Percentiles rank a stretch among this genome's conserved stretches.
These are phyloP conservation scores for Trametes hirsuta DNA, from an alignment of 1,284 basidiomycete genomes.

Conservation along the genomic window DNA sequence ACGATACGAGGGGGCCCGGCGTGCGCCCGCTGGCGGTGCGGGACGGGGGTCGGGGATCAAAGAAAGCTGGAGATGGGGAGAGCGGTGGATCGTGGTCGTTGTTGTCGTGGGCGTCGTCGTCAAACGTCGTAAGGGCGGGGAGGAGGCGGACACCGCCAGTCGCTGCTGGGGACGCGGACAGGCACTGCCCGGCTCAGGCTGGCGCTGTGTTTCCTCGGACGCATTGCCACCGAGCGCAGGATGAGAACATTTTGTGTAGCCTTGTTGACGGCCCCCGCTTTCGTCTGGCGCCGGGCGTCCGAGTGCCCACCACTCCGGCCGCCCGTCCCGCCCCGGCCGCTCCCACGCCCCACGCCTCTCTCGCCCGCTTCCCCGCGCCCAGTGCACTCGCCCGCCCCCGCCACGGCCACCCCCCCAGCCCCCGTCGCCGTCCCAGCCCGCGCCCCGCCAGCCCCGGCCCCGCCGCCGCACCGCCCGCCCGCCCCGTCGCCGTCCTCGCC, in stretches of 20 bases:
- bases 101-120: not conserved
- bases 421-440: not conserved
- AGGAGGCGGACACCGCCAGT: not conserved
- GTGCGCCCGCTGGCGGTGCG: constrained; percentile 8
- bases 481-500: not conserved
- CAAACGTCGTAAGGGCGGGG: constrained; percentile 6
- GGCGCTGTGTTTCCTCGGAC: constrained; percentile 4
- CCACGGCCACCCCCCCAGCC: not conserved
- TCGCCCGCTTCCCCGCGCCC: not conserved
- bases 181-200: constrained; percentile 10
- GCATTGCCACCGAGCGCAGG: constrained; percentile 23
- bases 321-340: constrained; percentile 4
- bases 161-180: not conserved
- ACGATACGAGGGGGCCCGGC: not conserved
- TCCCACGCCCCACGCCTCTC: not conserved
- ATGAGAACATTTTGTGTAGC: constrained; percentile 5
- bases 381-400: not conserved
- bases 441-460: not conserved
- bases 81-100: too few species aligned
- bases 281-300: too few species aligned
- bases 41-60: not conserved
- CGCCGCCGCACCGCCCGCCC: not conserved
- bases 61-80: not conserved
- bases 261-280: constrained; percentile 3
- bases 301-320: not conserved